Evolutionary conservation across 1,284 basidiomycete species (phyloP).

Genomic region (Athelia psychrophila): DNA sequence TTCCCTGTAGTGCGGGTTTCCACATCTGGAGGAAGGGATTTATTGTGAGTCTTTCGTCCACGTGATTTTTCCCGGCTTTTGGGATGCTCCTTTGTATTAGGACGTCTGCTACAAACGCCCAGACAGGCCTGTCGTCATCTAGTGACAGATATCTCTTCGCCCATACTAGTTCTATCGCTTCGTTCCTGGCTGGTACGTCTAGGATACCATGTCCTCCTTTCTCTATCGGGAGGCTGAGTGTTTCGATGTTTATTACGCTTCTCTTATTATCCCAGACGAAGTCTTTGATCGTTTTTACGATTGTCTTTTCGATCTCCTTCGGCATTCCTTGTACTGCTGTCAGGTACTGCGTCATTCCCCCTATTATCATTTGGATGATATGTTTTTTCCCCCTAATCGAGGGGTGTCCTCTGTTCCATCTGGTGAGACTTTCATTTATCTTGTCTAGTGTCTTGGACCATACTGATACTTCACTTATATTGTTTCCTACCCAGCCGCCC

Average conservation of each 20-base stretch:
- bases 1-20: not conserved
- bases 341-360: slow-evolving; percentile 14
- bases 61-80: not conserved
- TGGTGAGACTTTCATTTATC: slow-evolving; percentile 4
- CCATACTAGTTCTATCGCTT: not conserved
- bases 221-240: not conserved
- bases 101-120: not conserved
- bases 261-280: slow-evolving; percentile 3
- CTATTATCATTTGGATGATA: slow-evolving; percentile 7
- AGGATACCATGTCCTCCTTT: not conserved
- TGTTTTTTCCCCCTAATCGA: slow-evolving; percentile 9
- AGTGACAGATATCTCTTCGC: not conserved
- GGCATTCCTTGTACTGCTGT: slow-evolving; percentile 18
- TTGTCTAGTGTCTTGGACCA: slow-evolving; percentile 15
- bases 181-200: not conserved
- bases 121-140: not conserved
- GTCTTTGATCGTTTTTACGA: not conserved
- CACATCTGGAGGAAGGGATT: not conserved
- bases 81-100: not conserved
- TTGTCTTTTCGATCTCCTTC: not conserved
- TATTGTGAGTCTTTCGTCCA: too few relatives aligned
- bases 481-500: slow-evolving; percentile 14
- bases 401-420: slow-evolving; percentile 7
- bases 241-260: not conserved
- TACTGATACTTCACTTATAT: slow-evolving; percentile 2